Percentiles rank a stretch among this genome's conserved stretches.
Evolutionary conservation across 495 filamentous ascomycete genomes (phyloP).

Genomic region (Thermochaetoides thermophila): DNA sequence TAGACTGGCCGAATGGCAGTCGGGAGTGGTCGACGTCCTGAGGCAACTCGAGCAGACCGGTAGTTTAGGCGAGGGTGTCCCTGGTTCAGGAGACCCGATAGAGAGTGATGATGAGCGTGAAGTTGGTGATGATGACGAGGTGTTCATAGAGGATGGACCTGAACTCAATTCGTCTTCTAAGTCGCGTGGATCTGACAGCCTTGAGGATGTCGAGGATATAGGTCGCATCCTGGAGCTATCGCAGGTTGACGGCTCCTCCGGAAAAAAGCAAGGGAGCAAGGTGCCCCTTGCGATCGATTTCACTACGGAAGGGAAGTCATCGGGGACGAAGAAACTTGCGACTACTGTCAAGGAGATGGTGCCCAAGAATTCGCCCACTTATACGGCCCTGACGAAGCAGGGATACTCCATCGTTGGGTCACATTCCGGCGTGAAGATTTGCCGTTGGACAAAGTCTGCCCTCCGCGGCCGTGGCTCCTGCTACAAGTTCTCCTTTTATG

Average conservation of each 20-base stretch:
- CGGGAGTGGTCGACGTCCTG: constrained; percentile 58
- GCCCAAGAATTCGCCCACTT: constrained; percentile 73
- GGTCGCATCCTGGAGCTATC: constrained; percentile 43
- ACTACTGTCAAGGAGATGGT: constrained; percentile 75
- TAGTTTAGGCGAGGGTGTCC: constrained; percentile 61
- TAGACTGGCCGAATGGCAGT: constrained; percentile 59
- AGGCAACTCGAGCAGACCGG: constrained; percentile 44
- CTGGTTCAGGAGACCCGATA: constrained; percentile 63
- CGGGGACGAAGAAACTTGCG: constrained; percentile 28
- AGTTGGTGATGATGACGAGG: constrained; percentile 42
- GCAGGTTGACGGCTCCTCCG: constrained; percentile 21
- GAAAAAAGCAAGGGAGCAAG: constrained; percentile 5
- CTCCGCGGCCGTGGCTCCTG: constrained; percentile 90
- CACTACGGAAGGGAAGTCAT: constrained; percentile 46
- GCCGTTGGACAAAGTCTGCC: constrained; percentile 95
- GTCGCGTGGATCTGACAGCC: constrained; percentile 27
- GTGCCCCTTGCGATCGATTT: constrained; percentile 70
- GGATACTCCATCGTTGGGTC: constrained; percentile 90
- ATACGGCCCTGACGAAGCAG: constrained; percentile 81
- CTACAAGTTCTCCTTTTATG: constrained; percentile 96
- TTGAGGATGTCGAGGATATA: constrained; percentile 78
- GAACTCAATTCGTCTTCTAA: constrained; percentile 20
- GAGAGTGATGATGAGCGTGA: constrained; percentile 69
- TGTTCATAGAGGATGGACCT: constrained; percentile 30
- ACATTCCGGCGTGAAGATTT: constrained; percentile 94